These are phyloP conservation scores for Vickermania spadyakhi DNA, from an alignment of 208 protist species.

Conservation along the genomic window DNA sequence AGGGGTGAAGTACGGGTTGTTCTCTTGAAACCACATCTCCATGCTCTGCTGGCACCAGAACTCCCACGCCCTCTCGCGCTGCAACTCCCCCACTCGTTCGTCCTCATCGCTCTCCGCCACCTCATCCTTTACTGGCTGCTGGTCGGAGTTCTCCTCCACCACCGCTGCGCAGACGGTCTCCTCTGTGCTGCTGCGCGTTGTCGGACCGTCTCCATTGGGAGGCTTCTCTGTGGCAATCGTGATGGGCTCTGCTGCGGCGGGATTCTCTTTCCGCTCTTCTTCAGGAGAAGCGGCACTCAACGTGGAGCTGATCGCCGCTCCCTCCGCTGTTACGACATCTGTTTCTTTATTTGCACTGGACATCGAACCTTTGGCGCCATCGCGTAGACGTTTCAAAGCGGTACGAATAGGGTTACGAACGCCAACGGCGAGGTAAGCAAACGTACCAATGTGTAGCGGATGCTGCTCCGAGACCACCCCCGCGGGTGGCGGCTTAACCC, in stretches of 20 bases:
- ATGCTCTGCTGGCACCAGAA: background rate
- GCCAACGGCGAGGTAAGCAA: slow-evolving; percentile 35
- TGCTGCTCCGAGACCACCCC: slow-evolving; percentile 75
- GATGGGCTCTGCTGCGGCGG: background rate
- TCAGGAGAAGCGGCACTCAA: too few species aligned
- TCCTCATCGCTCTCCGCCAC: too few species aligned
- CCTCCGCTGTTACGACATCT: too few species aligned
- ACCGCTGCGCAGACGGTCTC: too few species aligned
- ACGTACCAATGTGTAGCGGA: slow-evolving; percentile 39
- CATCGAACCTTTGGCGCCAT: too few species aligned
- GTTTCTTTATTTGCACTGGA: too few species aligned
- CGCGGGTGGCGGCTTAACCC: slow-evolving; percentile 34
- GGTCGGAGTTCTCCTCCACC: too few species aligned
- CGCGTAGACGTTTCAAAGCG: background rate
- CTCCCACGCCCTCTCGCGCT: background rate
- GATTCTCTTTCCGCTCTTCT: background rate
- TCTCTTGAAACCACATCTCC: background rate
- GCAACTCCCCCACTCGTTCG: background rate
- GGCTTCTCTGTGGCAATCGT: too few species aligned
- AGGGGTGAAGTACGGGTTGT: background rate
- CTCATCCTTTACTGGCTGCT: too few species aligned
- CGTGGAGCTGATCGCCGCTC: too few species aligned
- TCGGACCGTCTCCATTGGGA: too few species aligned
- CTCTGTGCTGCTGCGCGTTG: too few species aligned
- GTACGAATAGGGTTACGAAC: slow-evolving; percentile 2